These are phyloP conservation scores for Kuraishia piskuri DNA, from an alignment of 805 yeast species.

Conservation along the genomic window DNA sequence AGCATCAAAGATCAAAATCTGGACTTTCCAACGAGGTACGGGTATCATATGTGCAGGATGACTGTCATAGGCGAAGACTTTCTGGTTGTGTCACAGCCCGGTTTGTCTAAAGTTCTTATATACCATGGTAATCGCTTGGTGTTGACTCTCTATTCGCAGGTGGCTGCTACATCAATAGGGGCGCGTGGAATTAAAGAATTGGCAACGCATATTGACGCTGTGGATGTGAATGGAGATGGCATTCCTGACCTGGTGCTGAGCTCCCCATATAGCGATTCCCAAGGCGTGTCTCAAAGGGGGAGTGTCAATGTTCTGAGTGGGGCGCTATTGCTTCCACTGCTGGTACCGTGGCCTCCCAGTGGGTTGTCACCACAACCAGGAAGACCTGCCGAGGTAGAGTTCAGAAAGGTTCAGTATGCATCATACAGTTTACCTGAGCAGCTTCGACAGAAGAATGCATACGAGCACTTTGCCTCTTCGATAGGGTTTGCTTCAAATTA, in stretches of 20 bases:
- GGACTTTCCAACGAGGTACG: slow-evolving; percentile 30
- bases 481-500: slow-evolving; percentile 18
- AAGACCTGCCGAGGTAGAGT: slow-evolving; percentile 6
- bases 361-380: neutral
- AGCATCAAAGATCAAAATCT: slow-evolving; percentile 3
- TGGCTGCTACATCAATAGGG: slow-evolving; percentile 25
- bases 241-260: slow-evolving; percentile 34
- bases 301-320: slow-evolving; percentile 25
- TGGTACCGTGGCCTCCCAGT: neutral
- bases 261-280: slow-evolving; percentile 26
- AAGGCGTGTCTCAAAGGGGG: slow-evolving; percentile 24
- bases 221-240: slow-evolving; percentile 26
- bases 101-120: slow-evolving; percentile 33
- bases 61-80: slow-evolving; percentile 21
- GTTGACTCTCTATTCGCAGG: slow-evolving; percentile 17
- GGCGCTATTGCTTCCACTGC: slow-evolving; percentile 1
- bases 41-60: slow-evolving; percentile 27
- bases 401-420: neutral
- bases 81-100: slow-evolving; percentile 44
- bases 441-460: slow-evolving; percentile 15
- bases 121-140: slow-evolving; percentile 18
- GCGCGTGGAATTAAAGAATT: slow-evolving; percentile 31
- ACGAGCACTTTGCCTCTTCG: slow-evolving; percentile 33
- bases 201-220: slow-evolving; percentile 22
- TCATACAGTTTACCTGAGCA: slow-evolving; percentile 12